Conservation (phyloP, 2,329 filamentous ascomycete species). For the Thermothelomyces thermophilus region DNA sequence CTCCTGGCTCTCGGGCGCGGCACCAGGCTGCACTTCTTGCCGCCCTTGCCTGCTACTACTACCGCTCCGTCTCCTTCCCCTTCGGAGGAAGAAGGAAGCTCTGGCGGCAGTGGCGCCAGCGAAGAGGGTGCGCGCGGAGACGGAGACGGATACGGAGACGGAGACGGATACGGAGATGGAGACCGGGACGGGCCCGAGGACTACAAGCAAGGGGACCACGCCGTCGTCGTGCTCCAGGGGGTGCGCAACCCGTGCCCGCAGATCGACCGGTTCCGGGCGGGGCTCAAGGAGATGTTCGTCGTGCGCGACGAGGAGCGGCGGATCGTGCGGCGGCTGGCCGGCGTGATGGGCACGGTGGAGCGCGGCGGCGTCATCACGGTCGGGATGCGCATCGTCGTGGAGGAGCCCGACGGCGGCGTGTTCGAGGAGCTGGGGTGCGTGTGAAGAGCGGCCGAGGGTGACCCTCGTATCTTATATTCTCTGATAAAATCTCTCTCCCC, state of each 20-base stretch:
- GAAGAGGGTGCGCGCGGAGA: no score
- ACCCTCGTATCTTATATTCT: no score
- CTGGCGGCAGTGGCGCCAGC: no score
- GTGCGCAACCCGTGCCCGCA: slow-evolving; percentile 6
- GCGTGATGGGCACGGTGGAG: slow-evolving; percentile 9
- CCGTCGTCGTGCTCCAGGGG: background rate
- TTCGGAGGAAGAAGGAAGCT: no score
- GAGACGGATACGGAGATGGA: background rate
- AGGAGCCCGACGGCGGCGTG: background rate
- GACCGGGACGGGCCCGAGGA: background rate
- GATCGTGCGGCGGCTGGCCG: background rate
- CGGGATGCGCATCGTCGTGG: slow-evolving; percentile 3
- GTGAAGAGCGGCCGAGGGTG: no score
- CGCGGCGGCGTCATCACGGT: background rate
- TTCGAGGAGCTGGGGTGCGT: slow-evolving; percentile 1
- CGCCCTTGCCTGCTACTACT: background rate
- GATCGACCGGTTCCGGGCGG: slow-evolving; percentile 1
- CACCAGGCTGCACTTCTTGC: slow-evolving; percentile 4
- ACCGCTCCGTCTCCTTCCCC: background rate
- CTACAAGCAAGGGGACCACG: background rate
- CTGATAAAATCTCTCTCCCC: no score
- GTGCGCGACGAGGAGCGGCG: slow-evolving; percentile 1
- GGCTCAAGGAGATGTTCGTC: background rate
- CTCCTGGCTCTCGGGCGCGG: background rate
- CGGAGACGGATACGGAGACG: background rate